Conservation (phyloP, 306 rosid species). For the Rosa multiflora region DNA sequence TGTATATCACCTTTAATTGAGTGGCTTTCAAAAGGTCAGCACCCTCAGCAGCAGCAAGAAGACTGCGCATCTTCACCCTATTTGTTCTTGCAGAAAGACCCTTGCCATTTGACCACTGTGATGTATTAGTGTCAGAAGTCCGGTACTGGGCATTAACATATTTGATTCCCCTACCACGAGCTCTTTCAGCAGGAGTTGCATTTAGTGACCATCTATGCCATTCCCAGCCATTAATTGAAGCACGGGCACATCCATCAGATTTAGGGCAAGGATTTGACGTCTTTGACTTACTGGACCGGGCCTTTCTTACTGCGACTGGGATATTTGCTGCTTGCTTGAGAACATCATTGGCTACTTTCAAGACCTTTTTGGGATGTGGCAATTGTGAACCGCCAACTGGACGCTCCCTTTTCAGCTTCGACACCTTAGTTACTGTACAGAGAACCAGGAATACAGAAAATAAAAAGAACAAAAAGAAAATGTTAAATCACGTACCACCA, state of each 20-base stretch:
- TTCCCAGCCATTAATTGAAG: conserved; percentile 88
- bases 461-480: neutral
- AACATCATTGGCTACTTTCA: conserved; percentile 46
- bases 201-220: conserved; percentile 89
- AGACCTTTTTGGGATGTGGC: conserved; percentile 47
- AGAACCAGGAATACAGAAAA: conserved; percentile 22
- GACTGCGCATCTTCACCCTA: conserved; percentile 88
- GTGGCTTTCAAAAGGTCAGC: conserved; percentile 95
- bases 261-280: conserved; percentile 53
- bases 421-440: conserved; percentile 50
- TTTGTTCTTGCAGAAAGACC: conserved; percentile 96
- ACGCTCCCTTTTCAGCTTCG: conserved; percentile 65
- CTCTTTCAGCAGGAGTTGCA: conserved; percentile 79
- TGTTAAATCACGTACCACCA: conserved; percentile 15
- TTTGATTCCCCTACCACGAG: conserved; percentile 64
- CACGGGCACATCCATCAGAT: conserved; percentile 87
- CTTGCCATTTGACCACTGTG: conserved; percentile 74
- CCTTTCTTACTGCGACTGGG: conserved; percentile 38
- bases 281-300: conserved; percentile 49
- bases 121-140: conserved; percentile 47
- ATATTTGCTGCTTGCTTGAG: conserved; percentile 43
- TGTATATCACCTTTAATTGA: conserved; percentile 74
- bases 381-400: conserved; percentile 34
- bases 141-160: conserved; percentile 35
- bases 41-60: conserved; percentile 96